Evolutionary conservation across 2,329 filamentous ascomycete species (phyloP).

Genomic region (Aaosphaeria arxii): DNA sequence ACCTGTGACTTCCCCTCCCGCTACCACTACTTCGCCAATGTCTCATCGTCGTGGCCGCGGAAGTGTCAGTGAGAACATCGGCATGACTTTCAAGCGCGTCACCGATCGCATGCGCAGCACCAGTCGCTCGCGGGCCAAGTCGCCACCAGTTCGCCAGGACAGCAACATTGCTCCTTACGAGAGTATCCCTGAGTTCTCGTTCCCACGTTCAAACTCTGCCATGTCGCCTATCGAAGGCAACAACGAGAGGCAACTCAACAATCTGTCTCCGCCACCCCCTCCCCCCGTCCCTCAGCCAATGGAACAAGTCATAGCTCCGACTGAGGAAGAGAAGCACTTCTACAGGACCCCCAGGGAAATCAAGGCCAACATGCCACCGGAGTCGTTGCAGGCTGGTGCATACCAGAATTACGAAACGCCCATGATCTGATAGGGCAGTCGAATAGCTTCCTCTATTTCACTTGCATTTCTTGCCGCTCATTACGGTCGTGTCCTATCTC

Average conservation of each 20-base stretch:
- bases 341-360: slow-evolving; percentile 46
- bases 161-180: slow-evolving; percentile 42
- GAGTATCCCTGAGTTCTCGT: slow-evolving; percentile 37
- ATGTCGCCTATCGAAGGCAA: slow-evolving; percentile 29
- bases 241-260: slow-evolving; percentile 24
- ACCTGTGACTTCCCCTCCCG: slow-evolving; percentile 23
- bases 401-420: slow-evolving; percentile 9
- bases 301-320: slow-evolving; percentile 42
- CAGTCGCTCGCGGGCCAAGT: slow-evolving; percentile 52
- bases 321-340: slow-evolving; percentile 13
- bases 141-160: slow-evolving; percentile 37
- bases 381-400: slow-evolving; percentile 44
- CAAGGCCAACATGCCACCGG: slow-evolving; percentile 50
- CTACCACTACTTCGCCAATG: slow-evolving; percentile 33
- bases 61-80: slow-evolving; percentile 58
- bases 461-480: neutral
- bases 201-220: slow-evolving; percentile 19
- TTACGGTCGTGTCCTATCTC: neutral
- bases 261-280: slow-evolving; percentile 36
- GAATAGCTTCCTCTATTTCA: neutral
- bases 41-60: slow-evolving; percentile 53
- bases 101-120: slow-evolving; percentile 59
- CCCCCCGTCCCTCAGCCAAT: slow-evolving; percentile 31
- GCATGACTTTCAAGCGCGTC: slow-evolving; percentile 47
- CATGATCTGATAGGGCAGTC: neutral